Evolutionary conservation across 495 filamentous ascomycete species (phyloP), one percentile per base, ranked within the genome.

Genomic region (Sphaerosporella brunnea): DNA sequence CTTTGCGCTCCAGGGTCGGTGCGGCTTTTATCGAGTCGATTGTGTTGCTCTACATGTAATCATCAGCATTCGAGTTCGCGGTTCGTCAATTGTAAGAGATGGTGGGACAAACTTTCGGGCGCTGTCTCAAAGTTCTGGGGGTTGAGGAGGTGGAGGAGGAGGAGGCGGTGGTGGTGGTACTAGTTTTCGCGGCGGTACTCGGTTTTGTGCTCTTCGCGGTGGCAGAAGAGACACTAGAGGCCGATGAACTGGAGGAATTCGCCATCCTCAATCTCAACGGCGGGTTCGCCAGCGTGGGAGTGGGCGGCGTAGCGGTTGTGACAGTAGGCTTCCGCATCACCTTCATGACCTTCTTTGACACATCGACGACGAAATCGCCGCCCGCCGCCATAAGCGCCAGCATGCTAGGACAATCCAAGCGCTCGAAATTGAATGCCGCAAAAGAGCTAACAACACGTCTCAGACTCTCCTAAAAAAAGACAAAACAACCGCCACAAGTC

Each of bases 331-430:
- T 43, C 40, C 40, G 21, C 40, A 43, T 43, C 1, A 8, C 18
- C 40, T 43, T 43, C 40, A 43, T 43, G 2, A 43, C 40, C 23
- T 26, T 43, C 21, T 18, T 24, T 3, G 20, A 2, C 11, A 46
- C 43, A 46, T 46, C 43, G 18, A 35, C 23, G 18, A 36, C 43
- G 24, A 46, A 46, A 21, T 46, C 43, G 9, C 43, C 43, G 2
- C 43, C 43, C 28, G 34, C 43, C 8, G 3, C 43, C 43, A 46
- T 36, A 2, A 46, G 43, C 40, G 40, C 21, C 21, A 43, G 24
- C 40, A 43, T 43, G 18, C 40, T 43, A 11, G 40, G 24, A 26
- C 40, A 43, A 26, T 43, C 40, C 40, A 43, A 18, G 20, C 40
- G 21, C 11, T 43, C 40, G 40, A 43, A 43, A 18, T 43, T 43